Evolutionary conservation across 441 rosid species (phyloP), one percentile per base, ranked within the genome.

Genomic region (Rhodomyrtus psidioides): DNA sequence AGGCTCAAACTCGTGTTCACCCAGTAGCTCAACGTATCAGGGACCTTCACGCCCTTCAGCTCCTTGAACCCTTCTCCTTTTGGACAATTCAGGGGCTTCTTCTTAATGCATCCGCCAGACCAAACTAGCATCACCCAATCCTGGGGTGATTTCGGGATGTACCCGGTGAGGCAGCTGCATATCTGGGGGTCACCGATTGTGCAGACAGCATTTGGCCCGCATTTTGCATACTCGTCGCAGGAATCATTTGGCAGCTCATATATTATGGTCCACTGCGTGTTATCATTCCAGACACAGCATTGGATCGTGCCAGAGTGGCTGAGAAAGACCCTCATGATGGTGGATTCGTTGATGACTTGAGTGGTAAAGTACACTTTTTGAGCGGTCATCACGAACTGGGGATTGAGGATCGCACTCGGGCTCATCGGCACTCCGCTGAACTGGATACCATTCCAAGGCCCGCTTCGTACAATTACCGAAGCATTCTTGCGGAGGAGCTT

Each of bases 371-470:
- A 89, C 1, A 82, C 84, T 44, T 84, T 91, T 1, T 83, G 75
- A 15, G 84, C 82, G 26, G 83, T 83, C 0, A 9, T 62, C 15
- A 86, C 87, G 28, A 86, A 85, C 19, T 16, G 12, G 51, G 46
- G 70, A 5, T 46, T 55, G 28, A 82, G 49, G 14, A 90, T 34
- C 2, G 60, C n/a, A 58, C 26, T 83, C 4, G 79, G 55, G 42
- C 7, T 49, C 26, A 49, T 7, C 26, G 56, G 85, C 10, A 44
- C 21, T 28, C 85, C 28, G 16, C 55, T 60, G n/a, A 65, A 82
- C 13, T 83, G n/a, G 28, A 85, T 15, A 12, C 91, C 91, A n/a
- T 89, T 84, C 89, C 90, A 89, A 56, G 91, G 82, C 0, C 89
- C 88, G 5, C 79, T 49, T 13, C 89, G 56, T 28, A 23, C 83